Evolutionary conservation across 345 rosid genomes (phyloP).

Genomic region (Rhizophora apiculata): DNA sequence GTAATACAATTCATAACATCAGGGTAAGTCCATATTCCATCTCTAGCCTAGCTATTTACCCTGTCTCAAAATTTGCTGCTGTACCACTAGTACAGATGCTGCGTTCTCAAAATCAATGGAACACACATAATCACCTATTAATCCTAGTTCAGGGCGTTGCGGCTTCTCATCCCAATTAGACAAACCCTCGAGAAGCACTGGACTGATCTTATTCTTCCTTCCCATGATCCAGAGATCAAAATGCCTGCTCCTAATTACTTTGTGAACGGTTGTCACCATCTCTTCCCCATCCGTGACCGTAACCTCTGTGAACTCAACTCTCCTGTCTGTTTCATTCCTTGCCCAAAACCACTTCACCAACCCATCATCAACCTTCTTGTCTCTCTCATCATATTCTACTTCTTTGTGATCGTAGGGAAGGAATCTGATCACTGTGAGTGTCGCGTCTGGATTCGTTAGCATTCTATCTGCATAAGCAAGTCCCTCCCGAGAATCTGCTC

Average conservation of each 20-base stretch:
- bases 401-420: background rate
- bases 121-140: background rate
- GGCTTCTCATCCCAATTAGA: background rate
- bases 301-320: background rate
- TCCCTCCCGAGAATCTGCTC: background rate
- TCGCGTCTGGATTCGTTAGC: background rate
- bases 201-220: background rate
- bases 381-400: background rate
- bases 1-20: no score
- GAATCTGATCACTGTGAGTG: background rate
- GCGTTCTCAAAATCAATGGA: background rate
- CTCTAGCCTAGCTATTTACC: no score
- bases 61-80: background rate
- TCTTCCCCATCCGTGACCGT: background rate
- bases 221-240: background rate
- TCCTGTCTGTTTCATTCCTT: background rate
- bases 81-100: background rate
- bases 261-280: background rate
- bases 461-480: background rate
- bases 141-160: background rate
- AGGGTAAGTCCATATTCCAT: no score
- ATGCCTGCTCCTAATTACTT: background rate
- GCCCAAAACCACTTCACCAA: background rate
- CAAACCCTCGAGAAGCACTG: background rate
- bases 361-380: constrained; percentile 1